phyloP scores from a whole-genome alignment of 148 eudicot genomes.

The Rhododendron henanense region DNA sequence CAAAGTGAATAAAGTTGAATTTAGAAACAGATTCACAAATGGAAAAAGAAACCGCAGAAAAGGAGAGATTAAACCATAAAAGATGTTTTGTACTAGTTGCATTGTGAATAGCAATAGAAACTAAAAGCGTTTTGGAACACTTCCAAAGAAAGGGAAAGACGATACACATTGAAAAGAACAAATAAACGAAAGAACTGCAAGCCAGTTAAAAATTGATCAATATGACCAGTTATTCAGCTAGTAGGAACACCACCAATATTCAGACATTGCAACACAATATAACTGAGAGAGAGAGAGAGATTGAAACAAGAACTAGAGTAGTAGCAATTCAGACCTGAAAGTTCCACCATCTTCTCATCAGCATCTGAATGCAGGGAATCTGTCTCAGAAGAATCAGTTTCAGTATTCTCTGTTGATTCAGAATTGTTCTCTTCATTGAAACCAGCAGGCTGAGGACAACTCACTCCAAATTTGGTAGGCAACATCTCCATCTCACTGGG shows the following conservation, averaged over 20 bases:
- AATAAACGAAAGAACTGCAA: neutral
- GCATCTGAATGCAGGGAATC: slow-evolving; percentile 49
- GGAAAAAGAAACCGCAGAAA: neutral
- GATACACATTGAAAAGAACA: neutral
- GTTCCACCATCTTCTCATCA: slow-evolving; percentile 37
- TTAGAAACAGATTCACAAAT: neutral
- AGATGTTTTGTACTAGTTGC: neutral
- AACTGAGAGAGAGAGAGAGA: neutral
- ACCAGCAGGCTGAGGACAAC: slow-evolving; percentile 29
- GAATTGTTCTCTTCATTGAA: slow-evolving; percentile 44
- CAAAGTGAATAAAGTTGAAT: neutral
- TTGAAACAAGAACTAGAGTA: neutral
- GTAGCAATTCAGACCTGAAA: slow-evolving; percentile 45
- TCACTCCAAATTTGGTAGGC: slow-evolving; percentile 32
- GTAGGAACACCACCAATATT: neutral
- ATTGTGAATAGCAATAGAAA: neutral
- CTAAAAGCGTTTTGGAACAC: neutral
- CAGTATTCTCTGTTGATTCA: slow-evolving; percentile 69
- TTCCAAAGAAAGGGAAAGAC: neutral
- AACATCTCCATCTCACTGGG: slow-evolving; percentile 29
- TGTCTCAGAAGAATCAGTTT: slow-evolving; percentile 78
- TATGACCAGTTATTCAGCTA: neutral
- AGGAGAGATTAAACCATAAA: neutral
- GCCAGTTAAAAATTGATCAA: neutral
- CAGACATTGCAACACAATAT: neutral